Conservation (phyloP, 768 basidiomycete species). For the Amanita polypyramis region DNA sequence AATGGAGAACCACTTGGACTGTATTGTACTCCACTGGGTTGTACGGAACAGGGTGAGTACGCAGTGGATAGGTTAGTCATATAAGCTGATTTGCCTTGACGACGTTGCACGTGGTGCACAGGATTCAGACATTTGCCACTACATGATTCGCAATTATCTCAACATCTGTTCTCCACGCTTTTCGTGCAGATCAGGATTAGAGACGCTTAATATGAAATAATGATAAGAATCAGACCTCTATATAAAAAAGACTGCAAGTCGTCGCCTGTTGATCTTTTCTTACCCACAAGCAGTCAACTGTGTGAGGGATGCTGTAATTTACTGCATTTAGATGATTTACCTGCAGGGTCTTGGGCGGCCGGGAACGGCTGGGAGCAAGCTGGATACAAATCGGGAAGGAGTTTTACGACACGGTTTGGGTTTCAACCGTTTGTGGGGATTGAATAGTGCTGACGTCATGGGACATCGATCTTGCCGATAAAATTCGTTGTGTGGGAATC, state of each 20-base stretch:
- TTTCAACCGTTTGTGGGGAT: too few species aligned
- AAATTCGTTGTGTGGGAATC: too few species aligned
- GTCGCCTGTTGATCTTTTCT: too few species aligned
- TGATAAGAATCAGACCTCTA: not conserved
- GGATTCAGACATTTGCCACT: constrained; percentile 88
- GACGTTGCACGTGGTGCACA: constrained; percentile 15
- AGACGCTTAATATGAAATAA: constrained; percentile 13
- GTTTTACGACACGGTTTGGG: too few species aligned
- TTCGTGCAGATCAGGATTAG: constrained; percentile 61
- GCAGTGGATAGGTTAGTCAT: not conserved
- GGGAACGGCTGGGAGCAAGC: too few species aligned
- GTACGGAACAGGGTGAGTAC: constrained; percentile 55
- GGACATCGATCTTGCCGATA: too few species aligned
- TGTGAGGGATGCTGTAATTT: not conserved
- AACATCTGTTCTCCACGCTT: constrained; percentile 89
- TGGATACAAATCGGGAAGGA: too few species aligned
- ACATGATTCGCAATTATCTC: constrained; percentile 79
- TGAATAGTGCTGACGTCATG: too few species aligned
- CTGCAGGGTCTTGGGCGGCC: too few species aligned
- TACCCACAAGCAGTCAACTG: not conserved
- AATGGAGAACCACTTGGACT: constrained; percentile 58
- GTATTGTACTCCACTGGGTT: constrained; percentile 64
- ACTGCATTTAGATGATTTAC: not conserved
- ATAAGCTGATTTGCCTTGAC: not conserved
- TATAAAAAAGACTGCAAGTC: too few species aligned